Percentiles rank a stretch among this genome's conserved stretches.
Evolutionary conservation across 176 grass and related monocot genomes (phyloP).

Genomic region (Triticum monococcum): DNA sequence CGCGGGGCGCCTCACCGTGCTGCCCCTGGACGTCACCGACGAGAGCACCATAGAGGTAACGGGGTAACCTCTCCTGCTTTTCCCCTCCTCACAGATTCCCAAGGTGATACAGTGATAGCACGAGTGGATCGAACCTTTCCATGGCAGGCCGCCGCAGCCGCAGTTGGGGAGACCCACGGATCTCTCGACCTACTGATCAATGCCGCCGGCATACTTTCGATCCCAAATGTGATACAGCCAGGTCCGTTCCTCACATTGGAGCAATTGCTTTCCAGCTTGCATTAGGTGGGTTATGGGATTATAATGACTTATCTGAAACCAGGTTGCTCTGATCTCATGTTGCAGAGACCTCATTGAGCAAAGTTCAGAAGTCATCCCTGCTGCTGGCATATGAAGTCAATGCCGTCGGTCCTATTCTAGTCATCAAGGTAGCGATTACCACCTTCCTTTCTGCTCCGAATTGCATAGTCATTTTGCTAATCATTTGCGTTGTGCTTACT

Average conservation of each 20-base stretch:
- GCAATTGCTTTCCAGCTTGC: neutral
- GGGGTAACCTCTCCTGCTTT: no score
- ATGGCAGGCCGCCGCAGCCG: slow-evolving; percentile 57
- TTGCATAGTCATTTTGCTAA: neutral
- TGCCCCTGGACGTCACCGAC: slow-evolving; percentile 77
- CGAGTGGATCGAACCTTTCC: neutral
- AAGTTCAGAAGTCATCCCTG: slow-evolving; percentile 80
- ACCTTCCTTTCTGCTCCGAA: neutral
- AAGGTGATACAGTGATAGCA: neutral
- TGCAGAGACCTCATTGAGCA: slow-evolving; percentile 79
- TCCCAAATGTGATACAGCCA: slow-evolving; percentile 74
- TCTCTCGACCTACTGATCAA: slow-evolving; percentile 78
- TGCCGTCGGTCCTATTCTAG: slow-evolving; percentile 69
- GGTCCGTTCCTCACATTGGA: slow-evolving; percentile 23
- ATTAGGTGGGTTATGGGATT: neutral
- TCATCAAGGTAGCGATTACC: slow-evolving; percentile 57
- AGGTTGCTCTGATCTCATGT: neutral
- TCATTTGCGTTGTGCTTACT: neutral
- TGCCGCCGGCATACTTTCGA: slow-evolving; percentile 72
- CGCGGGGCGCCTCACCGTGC: slow-evolving; percentile 55
- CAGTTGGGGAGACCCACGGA: slow-evolving; percentile 57
- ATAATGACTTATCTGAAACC: slow-evolving; percentile 1
- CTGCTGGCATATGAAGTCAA: slow-evolving; percentile 80
- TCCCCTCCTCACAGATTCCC: neutral
- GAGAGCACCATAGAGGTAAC: slow-evolving; percentile 74